These are phyloP conservation scores for Solanum paucissectum DNA, from an alignment of 257 asterid species.

Conservation along the genomic window DNA sequence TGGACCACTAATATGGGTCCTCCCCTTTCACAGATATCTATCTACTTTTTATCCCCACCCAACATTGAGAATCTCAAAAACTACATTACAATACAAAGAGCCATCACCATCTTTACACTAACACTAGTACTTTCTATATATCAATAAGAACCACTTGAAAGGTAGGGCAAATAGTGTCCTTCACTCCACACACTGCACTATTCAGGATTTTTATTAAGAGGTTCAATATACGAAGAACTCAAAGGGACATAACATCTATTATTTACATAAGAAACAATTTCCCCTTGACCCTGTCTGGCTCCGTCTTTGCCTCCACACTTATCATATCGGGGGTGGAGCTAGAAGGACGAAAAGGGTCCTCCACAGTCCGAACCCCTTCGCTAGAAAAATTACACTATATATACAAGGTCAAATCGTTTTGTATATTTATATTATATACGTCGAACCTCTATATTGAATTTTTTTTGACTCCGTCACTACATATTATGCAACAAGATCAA, in stretches of 20 bases:
- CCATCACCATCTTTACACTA: not conserved
- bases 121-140: not conserved
- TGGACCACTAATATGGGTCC: conserved; percentile 16
- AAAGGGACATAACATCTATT: too few relatives aligned
- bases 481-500: not conserved
- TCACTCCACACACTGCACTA: not conserved
- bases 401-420: not conserved
- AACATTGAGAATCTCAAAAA: conserved; percentile 11
- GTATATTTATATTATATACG: not conserved
- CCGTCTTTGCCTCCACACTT: not conserved
- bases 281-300: not conserved
- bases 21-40: conserved; percentile 1
- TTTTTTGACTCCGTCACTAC: fast-evolving
- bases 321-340: not conserved
- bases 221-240: not conserved
- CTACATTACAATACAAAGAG: not conserved
- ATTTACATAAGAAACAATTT: too few relatives aligned
- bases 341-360: not conserved
- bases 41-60: conserved; percentile 37
- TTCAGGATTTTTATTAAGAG: not conserved
- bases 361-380: not conserved
- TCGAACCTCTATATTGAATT: not conserved
- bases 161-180: not conserved
- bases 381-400: not conserved
- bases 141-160: not conserved